Base-by-base conservation (phyloP, 2,329 filamentous ascomycete genomes). In the Hypoxylon sp. region DNA sequence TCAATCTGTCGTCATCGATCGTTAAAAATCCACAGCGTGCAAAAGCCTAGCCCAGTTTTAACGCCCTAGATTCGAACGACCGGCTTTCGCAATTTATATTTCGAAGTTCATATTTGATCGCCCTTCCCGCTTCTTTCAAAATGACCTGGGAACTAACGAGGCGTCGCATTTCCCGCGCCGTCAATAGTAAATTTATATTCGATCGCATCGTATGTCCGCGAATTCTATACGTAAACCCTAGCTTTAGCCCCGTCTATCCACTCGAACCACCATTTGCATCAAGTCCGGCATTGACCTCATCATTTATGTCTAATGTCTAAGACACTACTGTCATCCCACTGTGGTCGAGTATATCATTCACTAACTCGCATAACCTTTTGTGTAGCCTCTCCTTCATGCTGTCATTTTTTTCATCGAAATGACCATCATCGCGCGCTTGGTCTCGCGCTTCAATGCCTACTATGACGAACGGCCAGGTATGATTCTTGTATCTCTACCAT, bases 361-460 rank as follows among this genome's bases (percentile, higher is more conserved):
- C 58, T 59, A 55, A 64, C 48, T 40, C 43, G 57, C 57, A 59
- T 55, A 38, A 43, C 56, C 55, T 26, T 48, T 43, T 5, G 37
- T 62, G 60, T 71, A 97, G 94, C 93, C 94, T 66, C 78, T 97
- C 46, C 78, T 97, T 50, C 91, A 97, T 76, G 79, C 86, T 52
- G 78, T 95, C 66, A 82, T 97, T 58, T 89, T 96, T 71, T 72
- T 97, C 32, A 81, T 96, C 73, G 89, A 99, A 75, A 90, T 97
- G 85, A 86, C 85, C 51, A 86, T 96, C 71, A 83, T 93, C 57
- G 89, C 88, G 61, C 82, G 94, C 60, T 77, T 99, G 46, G 86
- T 87, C 34, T 83, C 90, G 64, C 90, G 91, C 69, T 99, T 96
- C 80, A 97, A 96, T 75, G 82, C 85, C 62, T 96, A 95, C 77